Conservation (phyloP, 2,329 filamentous ascomycete species). For the Beauveria medogensis region DNA sequence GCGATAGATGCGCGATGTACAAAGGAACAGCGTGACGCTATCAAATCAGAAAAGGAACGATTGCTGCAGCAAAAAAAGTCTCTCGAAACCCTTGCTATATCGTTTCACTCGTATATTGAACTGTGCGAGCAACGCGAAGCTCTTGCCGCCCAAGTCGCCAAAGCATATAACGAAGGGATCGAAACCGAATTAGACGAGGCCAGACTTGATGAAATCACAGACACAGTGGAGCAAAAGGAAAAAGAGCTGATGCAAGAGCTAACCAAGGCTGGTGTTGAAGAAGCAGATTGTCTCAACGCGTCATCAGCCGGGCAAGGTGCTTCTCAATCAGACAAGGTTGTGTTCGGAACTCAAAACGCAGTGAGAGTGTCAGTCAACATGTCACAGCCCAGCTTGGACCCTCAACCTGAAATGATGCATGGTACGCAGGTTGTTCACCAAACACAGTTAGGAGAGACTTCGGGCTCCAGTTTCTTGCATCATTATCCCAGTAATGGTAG, state of each 20-base stretch:
- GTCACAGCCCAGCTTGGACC: constrained; percentile 26
- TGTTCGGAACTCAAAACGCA: constrained; percentile 38
- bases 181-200: constrained; percentile 45
- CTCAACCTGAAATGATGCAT: constrained; percentile 22
- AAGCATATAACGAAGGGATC: constrained; percentile 42
- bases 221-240: constrained; percentile 37
- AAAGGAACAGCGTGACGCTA: constrained; percentile 35
- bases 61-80: constrained; percentile 38
- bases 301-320: constrained; percentile 12
- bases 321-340: constrained; percentile 15
- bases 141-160: constrained; percentile 37
- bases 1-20: constrained; percentile 40
- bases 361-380: constrained; percentile 23
- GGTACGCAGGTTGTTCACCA: constrained; percentile 43
- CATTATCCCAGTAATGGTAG: neutral
- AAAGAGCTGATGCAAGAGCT: constrained; percentile 33
- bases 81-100: constrained; percentile 31
- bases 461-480: constrained; percentile 18
- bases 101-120: constrained; percentile 34
- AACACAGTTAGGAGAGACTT: constrained; percentile 35
- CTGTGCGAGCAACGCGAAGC: constrained; percentile 37
- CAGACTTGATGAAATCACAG: constrained; percentile 40
- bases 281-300: constrained; percentile 29
- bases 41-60: constrained; percentile 42
- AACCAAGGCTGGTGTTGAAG: constrained; percentile 37